Evolutionary conservation across 2,329 filamentous ascomycete species (phyloP).

Genomic region (Amesomyces nigricolor): DNA sequence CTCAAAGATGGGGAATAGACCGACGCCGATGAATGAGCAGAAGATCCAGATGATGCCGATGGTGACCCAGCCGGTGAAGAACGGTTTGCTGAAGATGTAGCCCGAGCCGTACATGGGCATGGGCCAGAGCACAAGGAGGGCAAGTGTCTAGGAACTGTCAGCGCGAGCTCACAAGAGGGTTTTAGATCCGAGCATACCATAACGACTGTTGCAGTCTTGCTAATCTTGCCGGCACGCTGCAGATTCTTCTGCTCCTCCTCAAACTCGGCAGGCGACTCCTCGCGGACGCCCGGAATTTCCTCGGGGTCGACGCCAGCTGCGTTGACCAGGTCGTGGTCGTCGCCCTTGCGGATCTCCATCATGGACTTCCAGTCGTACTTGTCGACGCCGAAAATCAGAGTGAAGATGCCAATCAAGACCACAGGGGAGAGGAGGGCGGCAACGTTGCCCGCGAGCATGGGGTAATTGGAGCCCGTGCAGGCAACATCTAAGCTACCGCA

Average conservation of each 20-base stretch:
- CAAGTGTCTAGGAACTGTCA: conserved; percentile 46
- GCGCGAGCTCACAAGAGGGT: neutral
- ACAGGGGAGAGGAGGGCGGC: conserved; percentile 72
- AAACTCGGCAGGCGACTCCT: conserved; percentile 34
- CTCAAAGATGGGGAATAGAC: conserved; percentile 76
- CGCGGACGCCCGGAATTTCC: conserved; percentile 46
- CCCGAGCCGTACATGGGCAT: conserved; percentile 82
- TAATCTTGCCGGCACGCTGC: conserved; percentile 31
- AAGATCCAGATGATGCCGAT: conserved; percentile 79
- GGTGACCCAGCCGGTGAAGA: conserved; percentile 77
- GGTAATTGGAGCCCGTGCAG: conserved; percentile 77
- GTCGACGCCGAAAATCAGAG: conserved; percentile 60
- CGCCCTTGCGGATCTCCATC: conserved; percentile 69
- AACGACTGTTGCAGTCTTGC: conserved; percentile 30
- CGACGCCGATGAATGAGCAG: conserved; percentile 64
- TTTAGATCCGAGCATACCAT: conserved; percentile 25
- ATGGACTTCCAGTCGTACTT: conserved; percentile 86
- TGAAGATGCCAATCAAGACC: conserved; percentile 70
- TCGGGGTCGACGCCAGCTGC: conserved; percentile 62
- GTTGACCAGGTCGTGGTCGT: conserved; percentile 67
- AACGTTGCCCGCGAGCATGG: conserved; percentile 85
- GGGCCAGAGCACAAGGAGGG: conserved; percentile 77
- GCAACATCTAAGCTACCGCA: conserved; percentile 64
- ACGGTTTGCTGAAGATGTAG: conserved; percentile 76
- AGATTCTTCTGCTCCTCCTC: conserved; percentile 37